phyloP scores from a whole-genome alignment of 2,329 filamentous ascomycete species.

The Hyphodiscus sp. region DNA sequence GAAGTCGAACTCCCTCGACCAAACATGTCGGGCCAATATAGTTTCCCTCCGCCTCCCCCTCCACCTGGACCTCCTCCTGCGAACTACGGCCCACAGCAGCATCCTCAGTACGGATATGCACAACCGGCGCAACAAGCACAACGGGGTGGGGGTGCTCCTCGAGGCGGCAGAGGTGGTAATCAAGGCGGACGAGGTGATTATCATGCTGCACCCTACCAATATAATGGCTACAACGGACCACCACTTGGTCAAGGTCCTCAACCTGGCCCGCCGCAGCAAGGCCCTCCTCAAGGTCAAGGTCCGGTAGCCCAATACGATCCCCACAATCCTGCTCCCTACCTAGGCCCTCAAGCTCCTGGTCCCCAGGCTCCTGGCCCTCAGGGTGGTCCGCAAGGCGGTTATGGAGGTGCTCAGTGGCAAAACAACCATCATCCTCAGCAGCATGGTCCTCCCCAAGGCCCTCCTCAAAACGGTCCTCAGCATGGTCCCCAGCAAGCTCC shows the following conservation, averaged over 20 bases:
- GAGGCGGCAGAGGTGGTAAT: constrained; percentile 27
- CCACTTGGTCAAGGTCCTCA: constrained; percentile 8
- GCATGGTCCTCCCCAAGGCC: constrained; percentile 19
- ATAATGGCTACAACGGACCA: constrained; percentile 23
- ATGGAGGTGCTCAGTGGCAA: constrained; percentile 16
- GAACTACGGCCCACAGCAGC: constrained; percentile 21
- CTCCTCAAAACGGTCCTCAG: constrained; percentile 21
- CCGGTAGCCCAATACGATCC: no score
- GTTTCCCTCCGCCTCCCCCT: constrained; percentile 30
- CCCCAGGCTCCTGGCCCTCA: constrained; percentile 15
- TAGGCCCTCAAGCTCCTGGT: constrained; percentile 29
- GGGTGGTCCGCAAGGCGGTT: constrained; percentile 26
- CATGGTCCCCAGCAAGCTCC: constrained; percentile 28
- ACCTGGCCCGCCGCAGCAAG: constrained; percentile 6
- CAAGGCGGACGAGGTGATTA: constrained; percentile 27
- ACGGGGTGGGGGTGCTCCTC: constrained; percentile 26
- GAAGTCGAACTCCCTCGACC: not conserved
- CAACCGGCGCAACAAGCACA: constrained; percentile 22
- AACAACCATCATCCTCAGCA: constrained; percentile 8
- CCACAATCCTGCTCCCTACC: constrained; percentile 22
- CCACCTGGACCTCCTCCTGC: constrained; percentile 26
- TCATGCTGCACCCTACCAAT: constrained; percentile 23
- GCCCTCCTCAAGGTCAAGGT: constrained; percentile 18
- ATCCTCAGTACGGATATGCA: constrained; percentile 24
- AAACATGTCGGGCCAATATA: constrained; percentile 29